Evolutionary conservation across 441 rosid genomes (phyloP).

Genomic region (Mallotus japonicus): DNA sequence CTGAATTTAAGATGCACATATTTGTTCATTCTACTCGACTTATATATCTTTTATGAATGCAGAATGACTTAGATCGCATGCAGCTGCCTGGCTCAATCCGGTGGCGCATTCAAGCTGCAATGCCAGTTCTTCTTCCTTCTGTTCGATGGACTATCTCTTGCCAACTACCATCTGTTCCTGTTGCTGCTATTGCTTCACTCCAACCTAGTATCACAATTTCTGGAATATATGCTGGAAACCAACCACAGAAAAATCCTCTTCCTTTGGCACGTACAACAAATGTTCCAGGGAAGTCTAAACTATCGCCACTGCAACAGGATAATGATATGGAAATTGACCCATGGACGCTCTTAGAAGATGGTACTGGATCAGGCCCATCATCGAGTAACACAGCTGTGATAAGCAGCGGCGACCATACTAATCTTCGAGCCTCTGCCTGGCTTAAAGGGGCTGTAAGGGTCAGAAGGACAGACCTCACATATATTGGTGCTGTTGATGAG

Average conservation of each 20-base stretch:
- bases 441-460: slow-evolving; percentile 90
- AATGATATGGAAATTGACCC: slow-evolving; percentile 76
- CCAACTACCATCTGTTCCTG: slow-evolving; percentile 69
- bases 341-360: slow-evolving; percentile 96
- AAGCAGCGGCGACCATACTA: slow-evolving; percentile 61
- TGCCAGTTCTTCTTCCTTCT: slow-evolving; percentile 78
- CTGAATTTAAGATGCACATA: not conserved
- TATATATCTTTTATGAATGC: slow-evolving; percentile 32
- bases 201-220: slow-evolving; percentile 50
- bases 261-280: slow-evolving; percentile 44
- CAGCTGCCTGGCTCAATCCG: slow-evolving; percentile 81
- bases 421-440: slow-evolving; percentile 89
- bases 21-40: not conserved
- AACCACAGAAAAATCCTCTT: slow-evolving; percentile 42
- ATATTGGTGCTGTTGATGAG: slow-evolving; percentile 86
- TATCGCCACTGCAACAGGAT: slow-evolving; percentile 50
- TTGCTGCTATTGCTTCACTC: slow-evolving; percentile 55
- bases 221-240: slow-evolving; percentile 43
- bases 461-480: slow-evolving; percentile 83
- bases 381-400: slow-evolving; percentile 46
- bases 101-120: slow-evolving; percentile 95
- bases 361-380: slow-evolving; percentile 71
- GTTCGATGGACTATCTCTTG: slow-evolving; percentile 58
- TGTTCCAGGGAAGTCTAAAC: slow-evolving; percentile 52
- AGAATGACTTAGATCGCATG: slow-evolving; percentile 93